Base-by-base conservation (phyloP, 2,329 filamentous ascomycete genomes). In the Teratosphaeria zuluensis region DNA sequence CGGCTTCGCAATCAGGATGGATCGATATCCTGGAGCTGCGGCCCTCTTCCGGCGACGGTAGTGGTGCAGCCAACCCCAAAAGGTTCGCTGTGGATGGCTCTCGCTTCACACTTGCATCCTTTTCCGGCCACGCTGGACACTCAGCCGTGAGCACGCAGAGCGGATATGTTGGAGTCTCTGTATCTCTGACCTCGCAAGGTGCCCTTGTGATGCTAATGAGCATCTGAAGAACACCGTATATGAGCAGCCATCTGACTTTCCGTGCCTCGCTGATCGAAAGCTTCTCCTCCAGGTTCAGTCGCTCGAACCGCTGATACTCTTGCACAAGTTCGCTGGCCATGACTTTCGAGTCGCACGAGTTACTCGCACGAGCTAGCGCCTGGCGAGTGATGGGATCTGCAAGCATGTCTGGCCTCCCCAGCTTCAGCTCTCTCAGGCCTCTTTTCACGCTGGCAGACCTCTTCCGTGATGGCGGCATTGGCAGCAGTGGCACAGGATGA, bases 181-280 rank as follows among this genome's bases (percentile, higher is more conserved):
- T 75, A 57, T 87, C 81, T 16, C 77, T 77, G 31, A 89, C 84
- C 65, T 88, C 83, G 7, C 60, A 54, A 0, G 89, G 85, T 0
- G 81, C 76, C 35, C 80, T 75, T 0, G 83, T 86, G 42, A 84
- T 84, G 56, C 82, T 83, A 9, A 81, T 79, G 1, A 94, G 78
- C n/a, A 84, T 85, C 69, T 94, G 89, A 58, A 90, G 80, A 3
- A 84, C 80, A 19, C 84, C 81, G 66, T 92, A 92, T 6, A 92
- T 80, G 38, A 92, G 69, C 32, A 92, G 82, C 89, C 89, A 94
- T 46, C 89, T 80, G 16, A 91, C 81, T 71, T 90, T 92, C 48
- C 89, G 83, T 1, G 84, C 87, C 62, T 92, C 89, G 8, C 80
- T 76, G 11, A 84, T 74, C 0, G 81, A 80, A 0, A 86, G 69